Evolutionary conservation across 305 asterid species (phyloP).

Genomic region (Fraxinus albicans): DNA sequence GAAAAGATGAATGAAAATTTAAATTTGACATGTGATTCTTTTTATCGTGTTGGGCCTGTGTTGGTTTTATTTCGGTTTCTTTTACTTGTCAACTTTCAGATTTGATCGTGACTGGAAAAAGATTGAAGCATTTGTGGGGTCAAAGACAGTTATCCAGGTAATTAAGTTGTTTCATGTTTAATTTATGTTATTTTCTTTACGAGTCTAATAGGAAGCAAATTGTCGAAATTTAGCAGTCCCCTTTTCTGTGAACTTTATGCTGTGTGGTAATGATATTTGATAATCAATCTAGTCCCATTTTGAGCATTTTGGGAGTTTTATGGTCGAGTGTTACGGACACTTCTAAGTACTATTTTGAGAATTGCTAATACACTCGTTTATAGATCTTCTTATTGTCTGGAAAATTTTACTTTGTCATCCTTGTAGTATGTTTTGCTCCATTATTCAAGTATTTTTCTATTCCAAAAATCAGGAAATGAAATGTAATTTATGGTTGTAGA

Average conservation of each 20-base stretch:
- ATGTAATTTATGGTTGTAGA: not conserved
- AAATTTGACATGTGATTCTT: not conserved
- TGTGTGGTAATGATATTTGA: not conserved
- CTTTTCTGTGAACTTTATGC: not conserved
- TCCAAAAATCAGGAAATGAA: not conserved
- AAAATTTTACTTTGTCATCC: not conserved
- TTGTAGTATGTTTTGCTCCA: not conserved
- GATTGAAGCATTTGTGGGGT: constrained; percentile 91
- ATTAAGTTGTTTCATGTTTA: not conserved
- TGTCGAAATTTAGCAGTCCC: not conserved
- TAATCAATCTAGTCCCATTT: not conserved
- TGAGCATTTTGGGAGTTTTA: not conserved
- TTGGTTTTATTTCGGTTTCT: not conserved
- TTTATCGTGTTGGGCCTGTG: not conserved
- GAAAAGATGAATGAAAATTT: not conserved
- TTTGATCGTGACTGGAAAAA: constrained; percentile 98
- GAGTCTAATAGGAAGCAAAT: not conserved
- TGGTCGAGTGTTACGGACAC: not conserved
- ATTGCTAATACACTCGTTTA: not conserved
- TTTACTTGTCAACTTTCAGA: constrained; percentile 39
- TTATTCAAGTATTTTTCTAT: not conserved
- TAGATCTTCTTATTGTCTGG: not conserved
- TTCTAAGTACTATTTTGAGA: not conserved
- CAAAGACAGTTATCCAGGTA: constrained; percentile 94
- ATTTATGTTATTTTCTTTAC: constrained; percentile 7